phyloP scores from a whole-genome alignment of 345 rosid species.

The Ailanthus altissimus region DNA sequence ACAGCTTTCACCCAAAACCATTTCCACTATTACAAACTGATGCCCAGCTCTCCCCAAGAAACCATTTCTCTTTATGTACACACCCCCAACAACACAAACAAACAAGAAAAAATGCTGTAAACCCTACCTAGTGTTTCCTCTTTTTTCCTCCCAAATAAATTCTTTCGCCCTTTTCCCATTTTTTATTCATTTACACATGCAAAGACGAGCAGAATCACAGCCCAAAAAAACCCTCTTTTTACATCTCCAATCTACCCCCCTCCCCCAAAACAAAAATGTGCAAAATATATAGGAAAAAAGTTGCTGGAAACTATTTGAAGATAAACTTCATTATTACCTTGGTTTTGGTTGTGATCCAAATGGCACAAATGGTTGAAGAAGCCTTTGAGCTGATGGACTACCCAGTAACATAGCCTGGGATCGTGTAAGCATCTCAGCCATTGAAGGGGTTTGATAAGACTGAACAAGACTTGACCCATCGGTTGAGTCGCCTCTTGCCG shows the following conservation, averaged over 20 bases:
- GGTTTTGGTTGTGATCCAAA: conserved; percentile 68
- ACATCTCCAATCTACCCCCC: conserved; percentile 25
- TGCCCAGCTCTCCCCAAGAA: conserved; percentile 37
- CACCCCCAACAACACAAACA: conserved; percentile 43
- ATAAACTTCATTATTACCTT: conserved; percentile 47
- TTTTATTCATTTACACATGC: conserved; percentile 57
- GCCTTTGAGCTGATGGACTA: conserved; percentile 74
- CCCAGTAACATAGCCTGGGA: conserved; percentile 68
- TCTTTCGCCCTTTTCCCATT: conserved; percentile 28
- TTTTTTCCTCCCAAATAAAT: conserved; percentile 30
- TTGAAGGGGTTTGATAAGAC: conserved; percentile 85
- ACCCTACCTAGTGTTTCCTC: conserved; percentile 34
- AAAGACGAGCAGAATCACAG: conserved; percentile 29
- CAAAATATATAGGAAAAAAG: conserved; percentile 25
- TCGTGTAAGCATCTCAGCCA: conserved; percentile 87
- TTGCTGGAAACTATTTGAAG: conserved; percentile 15
- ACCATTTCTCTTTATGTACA: conserved; percentile 48
- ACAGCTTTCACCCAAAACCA: conserved; percentile 34
- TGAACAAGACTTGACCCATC: conserved; percentile 82
- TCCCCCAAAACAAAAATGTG: conserved; percentile 31
- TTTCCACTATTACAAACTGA: conserved; percentile 46
- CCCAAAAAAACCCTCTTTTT: conserved; percentile 20
- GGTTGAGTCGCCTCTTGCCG: conserved; percentile 91
- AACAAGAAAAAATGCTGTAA: conserved; percentile 28
- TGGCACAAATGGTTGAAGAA: conserved; percentile 59